Conservation (phyloP, 2,329 filamentous ascomycete genomes). For the Tolypocladium ophioglossoides region DNA sequence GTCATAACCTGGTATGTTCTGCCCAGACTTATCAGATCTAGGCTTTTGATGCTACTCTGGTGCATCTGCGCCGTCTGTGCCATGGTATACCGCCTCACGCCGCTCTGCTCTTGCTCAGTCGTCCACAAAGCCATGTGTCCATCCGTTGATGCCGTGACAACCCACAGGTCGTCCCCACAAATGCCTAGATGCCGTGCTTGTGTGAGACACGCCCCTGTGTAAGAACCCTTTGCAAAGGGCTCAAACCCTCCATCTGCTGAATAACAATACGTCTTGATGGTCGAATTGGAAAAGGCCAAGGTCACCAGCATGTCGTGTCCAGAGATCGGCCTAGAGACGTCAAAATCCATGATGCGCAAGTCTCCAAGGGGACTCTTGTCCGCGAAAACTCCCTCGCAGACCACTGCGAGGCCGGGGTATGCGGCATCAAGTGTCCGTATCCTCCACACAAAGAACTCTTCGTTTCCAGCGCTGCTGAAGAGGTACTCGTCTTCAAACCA, state of each 20-base stretch:
- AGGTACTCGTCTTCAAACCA: constrained; percentile 66
- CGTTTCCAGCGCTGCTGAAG: constrained; percentile 77
- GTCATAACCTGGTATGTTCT: constrained; percentile 48
- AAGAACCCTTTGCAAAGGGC: constrained; percentile 43
- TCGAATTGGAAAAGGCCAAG: constrained; percentile 77
- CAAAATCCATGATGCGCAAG: constrained; percentile 73
- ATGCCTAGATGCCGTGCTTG: constrained; percentile 40
- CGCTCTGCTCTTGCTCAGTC: constrained; percentile 6
- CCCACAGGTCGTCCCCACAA: constrained; percentile 16
- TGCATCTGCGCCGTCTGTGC: constrained; percentile 45
- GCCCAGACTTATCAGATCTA: constrained; percentile 31
- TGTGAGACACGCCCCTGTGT: constrained; percentile 68
- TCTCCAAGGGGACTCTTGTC: constrained; percentile 47
- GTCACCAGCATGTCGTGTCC: constrained; percentile 44
- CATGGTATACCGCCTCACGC: constrained; percentile 13
- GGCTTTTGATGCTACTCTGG: constrained; percentile 68
- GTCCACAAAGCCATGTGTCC: constrained; percentile 47
- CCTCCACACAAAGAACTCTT: constrained; percentile 84
- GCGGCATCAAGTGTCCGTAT: constrained; percentile 42
- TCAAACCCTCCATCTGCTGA: constrained; percentile 28
- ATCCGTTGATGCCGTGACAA: constrained; percentile 71
- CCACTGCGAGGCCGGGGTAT: constrained; percentile 40
- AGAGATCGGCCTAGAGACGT: constrained; percentile 30
- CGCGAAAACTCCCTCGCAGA: constrained; percentile 44
- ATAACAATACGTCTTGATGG: constrained; percentile 51